These are phyloP conservation scores for Prunus salicina DNA, from an alignment of 306 rosid genomes.

Conservation along the genomic window DNA sequence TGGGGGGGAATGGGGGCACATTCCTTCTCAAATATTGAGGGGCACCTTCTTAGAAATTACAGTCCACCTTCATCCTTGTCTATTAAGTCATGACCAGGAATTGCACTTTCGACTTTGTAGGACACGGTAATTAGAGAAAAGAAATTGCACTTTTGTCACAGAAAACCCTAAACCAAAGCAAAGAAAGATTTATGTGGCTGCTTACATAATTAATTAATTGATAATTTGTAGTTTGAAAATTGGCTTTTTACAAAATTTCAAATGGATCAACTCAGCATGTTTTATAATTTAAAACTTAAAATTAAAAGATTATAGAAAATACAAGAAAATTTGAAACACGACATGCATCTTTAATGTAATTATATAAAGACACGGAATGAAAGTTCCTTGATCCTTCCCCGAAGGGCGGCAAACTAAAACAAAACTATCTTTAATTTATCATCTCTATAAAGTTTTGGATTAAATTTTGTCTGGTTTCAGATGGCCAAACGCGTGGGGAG, in stretches of 20 bases:
- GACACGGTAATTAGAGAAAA: neutral
- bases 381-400: slow-evolving; percentile 35
- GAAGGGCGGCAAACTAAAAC: neutral
- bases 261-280: neutral
- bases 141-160: neutral
- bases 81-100: neutral
- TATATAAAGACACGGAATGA: slow-evolving; percentile 18
- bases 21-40: neutral
- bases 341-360: no score
- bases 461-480: slow-evolving; percentile 8
- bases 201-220: no score
- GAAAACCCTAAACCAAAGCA: no score
- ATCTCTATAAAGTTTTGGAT: neutral
- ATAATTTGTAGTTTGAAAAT: no score
- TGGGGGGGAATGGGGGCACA: neutral
- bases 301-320: no score
- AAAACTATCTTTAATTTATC: neutral
- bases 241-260: neutral
- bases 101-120: neutral
- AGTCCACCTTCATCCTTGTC: neutral
- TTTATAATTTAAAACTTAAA: no score
- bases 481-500: slow-evolving; percentile 19
- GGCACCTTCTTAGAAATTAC: neutral
- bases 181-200: no score
- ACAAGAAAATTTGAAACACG: no score